Evolutionary conservation across 192 early-diverging fungal genomes (phyloP).

Genomic region (Mortierella claussenii): DNA sequence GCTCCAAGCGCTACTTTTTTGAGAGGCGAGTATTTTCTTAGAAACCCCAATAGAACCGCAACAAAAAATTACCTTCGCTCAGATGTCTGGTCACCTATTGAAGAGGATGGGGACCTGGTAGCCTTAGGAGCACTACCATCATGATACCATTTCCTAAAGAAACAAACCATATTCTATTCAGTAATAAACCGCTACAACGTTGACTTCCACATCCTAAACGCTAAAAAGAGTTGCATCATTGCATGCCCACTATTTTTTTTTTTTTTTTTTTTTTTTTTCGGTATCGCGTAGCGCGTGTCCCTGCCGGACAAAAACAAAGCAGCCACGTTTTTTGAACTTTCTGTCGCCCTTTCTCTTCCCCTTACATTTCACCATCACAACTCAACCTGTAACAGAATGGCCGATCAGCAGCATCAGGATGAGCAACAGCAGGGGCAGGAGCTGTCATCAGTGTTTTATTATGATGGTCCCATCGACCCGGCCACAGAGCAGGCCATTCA

Average conservation of each 20-base stretch:
- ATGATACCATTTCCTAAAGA: conserved; percentile 4
- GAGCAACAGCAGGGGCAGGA: conserved; percentile 21
- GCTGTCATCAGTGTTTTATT: conserved; percentile 10
- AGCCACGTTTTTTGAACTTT: too few relatives aligned
- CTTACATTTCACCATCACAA: too few relatives aligned
- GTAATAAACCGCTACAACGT: background rate
- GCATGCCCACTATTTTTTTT: too few relatives aligned
- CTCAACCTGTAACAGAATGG: conserved; percentile 5
- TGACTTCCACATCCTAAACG: too few relatives aligned
- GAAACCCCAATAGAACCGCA: conserved; percentile 2
- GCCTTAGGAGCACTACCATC: background rate
- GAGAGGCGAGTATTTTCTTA: background rate
- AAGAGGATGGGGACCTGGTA: background rate
- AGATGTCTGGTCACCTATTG: conserved; percentile 28
- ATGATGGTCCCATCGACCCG: conserved; percentile 49
- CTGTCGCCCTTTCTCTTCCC: too few relatives aligned
- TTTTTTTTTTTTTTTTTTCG: too few relatives aligned
- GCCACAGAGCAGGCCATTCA: conserved; percentile 39
- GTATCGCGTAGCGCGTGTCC: too few relatives aligned
- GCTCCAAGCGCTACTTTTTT: background rate
- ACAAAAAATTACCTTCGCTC: conserved; percentile 6
- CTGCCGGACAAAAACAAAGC: too few relatives aligned
- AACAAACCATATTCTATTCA: too few relatives aligned
- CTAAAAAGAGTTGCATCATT: too few relatives aligned
- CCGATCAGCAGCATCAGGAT: conserved; percentile 5